Percentiles rank a stretch among this genome's conserved stretches.
phyloP scores from a whole-genome alignment of 2,329 filamentous ascomycete species.

The Fusarium sp. region DNA sequence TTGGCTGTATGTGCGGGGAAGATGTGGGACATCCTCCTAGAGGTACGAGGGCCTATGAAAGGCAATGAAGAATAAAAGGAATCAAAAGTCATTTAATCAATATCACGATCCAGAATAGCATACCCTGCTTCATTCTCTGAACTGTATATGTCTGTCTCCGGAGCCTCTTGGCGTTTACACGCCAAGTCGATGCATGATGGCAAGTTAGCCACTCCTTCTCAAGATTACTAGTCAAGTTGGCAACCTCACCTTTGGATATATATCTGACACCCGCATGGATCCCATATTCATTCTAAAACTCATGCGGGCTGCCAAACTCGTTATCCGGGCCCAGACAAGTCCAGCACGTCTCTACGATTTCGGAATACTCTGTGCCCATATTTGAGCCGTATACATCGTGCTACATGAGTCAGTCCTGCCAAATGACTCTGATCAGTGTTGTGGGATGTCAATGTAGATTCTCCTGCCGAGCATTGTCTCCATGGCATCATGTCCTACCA shows the following conservation, averaged over 20 bases:
- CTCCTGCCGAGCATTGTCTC: conserved; percentile 49
- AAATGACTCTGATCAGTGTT: conserved; percentile 54
- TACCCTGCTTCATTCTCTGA: neutral
- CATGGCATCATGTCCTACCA: conserved; percentile 29
- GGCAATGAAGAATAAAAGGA: conserved; percentile 43
- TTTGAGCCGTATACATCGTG: conserved; percentile 67
- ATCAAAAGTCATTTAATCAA: conserved; percentile 41
- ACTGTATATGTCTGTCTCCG: neutral
- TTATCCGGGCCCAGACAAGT: conserved; percentile 48
- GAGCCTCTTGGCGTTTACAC: neutral
- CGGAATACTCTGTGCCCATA: conserved; percentile 46
- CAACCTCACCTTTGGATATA: conserved; percentile 16
- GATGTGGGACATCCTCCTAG: conserved; percentile 41
- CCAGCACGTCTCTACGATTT: conserved; percentile 48
- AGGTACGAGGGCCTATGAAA: conserved; percentile 37
- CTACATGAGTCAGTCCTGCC: conserved; percentile 57
- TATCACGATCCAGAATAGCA: conserved; percentile 16
- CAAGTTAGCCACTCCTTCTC: neutral
- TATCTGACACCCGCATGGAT: conserved; percentile 20
- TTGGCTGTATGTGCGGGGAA: conserved; percentile 43
- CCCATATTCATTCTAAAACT: conserved; percentile 22
- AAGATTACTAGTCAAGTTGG: neutral
- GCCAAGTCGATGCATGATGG: neutral
- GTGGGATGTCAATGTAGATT: conserved; percentile 62
- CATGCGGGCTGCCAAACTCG: conserved; percentile 44